Percentiles rank a stretch among this genome's conserved stretches.
These are phyloP conservation scores for Astragalus membranaceus DNA, from an alignment of 306 rosid genomes.

Conservation along the genomic window DNA sequence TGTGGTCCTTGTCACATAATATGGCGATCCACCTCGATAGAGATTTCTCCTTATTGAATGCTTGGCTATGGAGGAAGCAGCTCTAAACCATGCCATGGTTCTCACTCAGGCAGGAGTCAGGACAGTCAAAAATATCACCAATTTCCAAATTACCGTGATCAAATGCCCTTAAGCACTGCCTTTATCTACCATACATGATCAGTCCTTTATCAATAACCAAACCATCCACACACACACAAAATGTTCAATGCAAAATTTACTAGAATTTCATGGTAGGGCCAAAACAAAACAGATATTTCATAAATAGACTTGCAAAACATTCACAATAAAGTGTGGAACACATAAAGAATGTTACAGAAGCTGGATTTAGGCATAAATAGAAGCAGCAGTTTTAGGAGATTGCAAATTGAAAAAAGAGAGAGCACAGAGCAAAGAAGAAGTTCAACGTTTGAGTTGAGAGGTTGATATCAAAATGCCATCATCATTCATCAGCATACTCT, in stretches of 20 bases:
- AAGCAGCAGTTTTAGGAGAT: not conserved
- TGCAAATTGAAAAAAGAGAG: not conserved
- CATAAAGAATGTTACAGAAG: not conserved
- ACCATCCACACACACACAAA: not conserved
- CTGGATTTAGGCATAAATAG: not conserved
- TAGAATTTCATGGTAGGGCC: not conserved
- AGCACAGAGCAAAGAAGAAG: not conserved
- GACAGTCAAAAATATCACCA: slow-evolving; percentile 2
- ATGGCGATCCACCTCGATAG: slow-evolving; percentile 31
- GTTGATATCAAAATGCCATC: not conserved
- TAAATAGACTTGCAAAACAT: not conserved
- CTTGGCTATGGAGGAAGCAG: slow-evolving; percentile 51
- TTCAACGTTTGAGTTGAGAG: not conserved
- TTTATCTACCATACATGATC: not conserved
- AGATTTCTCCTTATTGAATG: slow-evolving; percentile 53
- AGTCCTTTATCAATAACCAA: not conserved
- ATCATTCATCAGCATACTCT: not conserved
- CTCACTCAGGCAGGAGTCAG: not conserved
- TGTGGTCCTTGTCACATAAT: slow-evolving; percentile 32
- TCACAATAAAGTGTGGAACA: not conserved
- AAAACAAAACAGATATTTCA: not conserved
- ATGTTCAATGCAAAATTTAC: not conserved
- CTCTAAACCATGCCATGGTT: slow-evolving; percentile 84
- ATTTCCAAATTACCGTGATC: not conserved
- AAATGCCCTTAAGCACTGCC: not conserved